Evolutionary conservation across 345 rosid species (phyloP).

Genomic region (Passiflora organensis): DNA sequence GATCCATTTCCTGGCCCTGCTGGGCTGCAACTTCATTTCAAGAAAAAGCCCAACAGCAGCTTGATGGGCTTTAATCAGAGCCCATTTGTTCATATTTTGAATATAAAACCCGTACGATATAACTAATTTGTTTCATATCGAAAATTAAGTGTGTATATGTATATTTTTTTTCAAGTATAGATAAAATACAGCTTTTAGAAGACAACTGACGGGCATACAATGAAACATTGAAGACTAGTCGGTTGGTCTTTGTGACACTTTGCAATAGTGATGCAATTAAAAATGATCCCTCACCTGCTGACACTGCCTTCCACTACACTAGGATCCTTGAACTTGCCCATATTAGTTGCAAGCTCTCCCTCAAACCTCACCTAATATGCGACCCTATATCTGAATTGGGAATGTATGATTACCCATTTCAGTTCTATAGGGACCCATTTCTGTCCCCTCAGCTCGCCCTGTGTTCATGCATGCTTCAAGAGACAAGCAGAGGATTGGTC

Average conservation of each 20-base stretch:
- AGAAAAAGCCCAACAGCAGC: too few relatives aligned
- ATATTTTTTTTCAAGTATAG: too few relatives aligned
- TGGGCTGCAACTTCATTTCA: too few relatives aligned
- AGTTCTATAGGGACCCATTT: too few relatives aligned
- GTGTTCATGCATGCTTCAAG: slow-evolving; percentile 48
- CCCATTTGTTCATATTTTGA: too few relatives aligned
- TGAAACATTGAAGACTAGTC: background rate
- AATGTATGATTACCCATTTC: slow-evolving; percentile 33
- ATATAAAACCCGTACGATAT: too few relatives aligned
- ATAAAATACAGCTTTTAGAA: too few relatives aligned
- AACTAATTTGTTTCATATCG: too few relatives aligned
- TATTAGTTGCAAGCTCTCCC: slow-evolving; percentile 21
- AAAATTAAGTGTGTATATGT: too few relatives aligned
- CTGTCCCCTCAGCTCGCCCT: slow-evolving; percentile 9
- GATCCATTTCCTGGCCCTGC: too few relatives aligned
- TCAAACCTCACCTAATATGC: slow-evolving; percentile 27
- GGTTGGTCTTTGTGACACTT: background rate
- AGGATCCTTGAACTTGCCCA: slow-evolving; percentile 72
- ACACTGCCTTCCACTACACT: slow-evolving; percentile 9
- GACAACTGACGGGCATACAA: too few relatives aligned
- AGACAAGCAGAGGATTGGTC: slow-evolving; percentile 34
- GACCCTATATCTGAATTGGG: slow-evolving; percentile 36
- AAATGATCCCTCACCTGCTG: slow-evolving; percentile 9
- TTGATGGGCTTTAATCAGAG: too few relatives aligned
- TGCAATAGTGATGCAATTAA: background rate